Conservation (phyloP, 129 eudicot genomes). For the Logfia minima region DNA sequence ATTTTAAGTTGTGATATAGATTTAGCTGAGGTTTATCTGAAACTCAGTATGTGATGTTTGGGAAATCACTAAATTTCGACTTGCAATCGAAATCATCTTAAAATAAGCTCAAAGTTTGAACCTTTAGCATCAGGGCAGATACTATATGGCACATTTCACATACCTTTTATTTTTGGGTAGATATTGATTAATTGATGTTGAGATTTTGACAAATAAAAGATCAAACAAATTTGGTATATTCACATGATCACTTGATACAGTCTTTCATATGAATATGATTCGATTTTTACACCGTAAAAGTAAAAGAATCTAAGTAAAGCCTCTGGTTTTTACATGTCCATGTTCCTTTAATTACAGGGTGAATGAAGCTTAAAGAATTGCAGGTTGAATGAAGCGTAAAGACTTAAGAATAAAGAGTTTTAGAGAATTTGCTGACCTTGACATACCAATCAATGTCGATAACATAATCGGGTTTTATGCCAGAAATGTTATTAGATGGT, state of each 20-base stretch:
- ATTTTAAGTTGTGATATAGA: neutral
- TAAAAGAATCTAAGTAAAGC: neutral
- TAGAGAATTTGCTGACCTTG: conserved; percentile 29
- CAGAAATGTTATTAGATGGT: conserved; percentile 40
- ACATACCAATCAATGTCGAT: conserved; percentile 25
- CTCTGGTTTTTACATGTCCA: conserved; percentile 17
- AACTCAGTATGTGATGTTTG: neutral
- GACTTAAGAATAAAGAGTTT: conserved; percentile 39
- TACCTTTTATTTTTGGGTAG: neutral
- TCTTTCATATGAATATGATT: neutral
- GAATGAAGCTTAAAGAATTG: conserved; percentile 46
- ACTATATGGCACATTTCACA: neutral
- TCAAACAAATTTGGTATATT: neutral
- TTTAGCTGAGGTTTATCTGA: conserved; percentile 6
- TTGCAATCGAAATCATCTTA: neutral
- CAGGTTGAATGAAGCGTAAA: conserved; percentile 45
- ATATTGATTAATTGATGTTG: neutral
- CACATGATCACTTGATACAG: neutral
- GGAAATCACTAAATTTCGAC: neutral
- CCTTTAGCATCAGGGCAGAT: neutral
- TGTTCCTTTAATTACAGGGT: conserved; percentile 43
- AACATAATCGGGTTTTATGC: conserved; percentile 41
- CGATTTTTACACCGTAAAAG: neutral
- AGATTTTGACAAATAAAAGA: neutral
- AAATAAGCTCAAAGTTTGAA: conserved; percentile 3